A percentile compares a stretch with the other conserved stretches of the same genome.
Conservation (phyloP, 2,329 filamentous ascomycete genomes). For the Fusarium lateritium region DNA sequence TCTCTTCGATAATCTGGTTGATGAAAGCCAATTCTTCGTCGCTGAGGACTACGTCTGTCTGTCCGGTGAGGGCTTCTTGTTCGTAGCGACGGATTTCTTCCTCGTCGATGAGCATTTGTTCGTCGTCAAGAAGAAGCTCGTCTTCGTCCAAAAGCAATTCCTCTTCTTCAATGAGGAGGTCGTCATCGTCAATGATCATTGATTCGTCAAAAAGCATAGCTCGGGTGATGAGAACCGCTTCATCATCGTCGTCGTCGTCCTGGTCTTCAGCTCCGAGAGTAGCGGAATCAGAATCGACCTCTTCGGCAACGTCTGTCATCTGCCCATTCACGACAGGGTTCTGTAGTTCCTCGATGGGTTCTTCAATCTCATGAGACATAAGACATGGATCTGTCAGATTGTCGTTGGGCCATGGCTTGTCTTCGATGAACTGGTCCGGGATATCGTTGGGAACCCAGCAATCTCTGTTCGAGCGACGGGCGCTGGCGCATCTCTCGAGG, state of each 20-base stretch:
- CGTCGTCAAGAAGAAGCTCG: background rate
- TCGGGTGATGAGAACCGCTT: background rate
- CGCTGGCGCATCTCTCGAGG: conserved; percentile 36
- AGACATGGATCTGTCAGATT: conserved; percentile 12
- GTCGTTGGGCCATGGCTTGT: conserved; percentile 22
- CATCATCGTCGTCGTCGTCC: background rate
- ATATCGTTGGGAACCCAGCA: conserved; percentile 43
- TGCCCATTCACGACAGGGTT: background rate
- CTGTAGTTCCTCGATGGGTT: background rate
- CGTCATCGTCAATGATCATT: background rate
- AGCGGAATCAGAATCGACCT: background rate
- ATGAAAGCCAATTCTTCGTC: background rate
- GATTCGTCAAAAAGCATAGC: background rate
- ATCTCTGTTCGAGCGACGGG: conserved; percentile 14
- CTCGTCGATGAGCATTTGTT: background rate
- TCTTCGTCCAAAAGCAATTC: background rate
- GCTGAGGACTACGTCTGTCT: too few relatives aligned
- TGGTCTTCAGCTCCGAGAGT: background rate
- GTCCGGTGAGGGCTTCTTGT: background rate
- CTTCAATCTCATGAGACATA: background rate
- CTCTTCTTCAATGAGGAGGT: background rate
- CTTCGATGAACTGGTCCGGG: conserved; percentile 1
- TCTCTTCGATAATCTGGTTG: background rate
- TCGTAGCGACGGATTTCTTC: background rate
- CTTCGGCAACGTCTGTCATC: background rate